These are phyloP conservation scores for Mariannaea elegans DNA, from an alignment of 2,329 filamentous ascomycete species.

Conservation along the genomic window DNA sequence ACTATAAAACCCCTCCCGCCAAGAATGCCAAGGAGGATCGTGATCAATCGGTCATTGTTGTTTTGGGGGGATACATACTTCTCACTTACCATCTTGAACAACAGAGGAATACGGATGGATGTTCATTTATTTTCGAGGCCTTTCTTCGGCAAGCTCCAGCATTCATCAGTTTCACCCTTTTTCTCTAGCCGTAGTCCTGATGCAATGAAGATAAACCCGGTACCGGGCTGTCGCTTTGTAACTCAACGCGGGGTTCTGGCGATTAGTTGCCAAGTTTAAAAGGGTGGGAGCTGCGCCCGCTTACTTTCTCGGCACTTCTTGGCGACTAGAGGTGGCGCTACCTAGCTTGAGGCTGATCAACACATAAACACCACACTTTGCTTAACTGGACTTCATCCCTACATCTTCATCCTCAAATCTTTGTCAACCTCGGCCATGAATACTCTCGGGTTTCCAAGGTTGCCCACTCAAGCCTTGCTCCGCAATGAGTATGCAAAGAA, in stretches of 20 bases:
- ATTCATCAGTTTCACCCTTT: too few relatives aligned
- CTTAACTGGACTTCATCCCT: slow-evolving; percentile 3
- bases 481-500: too few relatives aligned
- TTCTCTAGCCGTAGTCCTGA: too few relatives aligned
- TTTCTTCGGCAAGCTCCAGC: too few relatives aligned
- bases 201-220: background rate
- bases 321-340: slow-evolving; percentile 10
- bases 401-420: background rate
- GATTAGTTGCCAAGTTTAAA: slow-evolving; percentile 4
- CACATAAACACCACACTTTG: background rate
- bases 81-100: too few relatives aligned
- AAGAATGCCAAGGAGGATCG: slow-evolving; percentile 15
- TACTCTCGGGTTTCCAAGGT: too few relatives aligned
- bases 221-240: slow-evolving; percentile 2
- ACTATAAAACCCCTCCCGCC: slow-evolving; percentile 1
- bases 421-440: too few relatives aligned
- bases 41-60: too few relatives aligned
- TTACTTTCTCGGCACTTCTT: slow-evolving; percentile 11
- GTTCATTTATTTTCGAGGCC: too few relatives aligned
- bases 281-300: slow-evolving; percentile 14
- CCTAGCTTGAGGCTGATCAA: slow-evolving; percentile 11
- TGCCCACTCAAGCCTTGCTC: too few relatives aligned
- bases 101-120: too few relatives aligned
- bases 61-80: too few relatives aligned
- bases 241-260: slow-evolving; percentile 2